Conservation (phyloP, 345 rosid genomes). For the Ceriops tagal region DNA sequence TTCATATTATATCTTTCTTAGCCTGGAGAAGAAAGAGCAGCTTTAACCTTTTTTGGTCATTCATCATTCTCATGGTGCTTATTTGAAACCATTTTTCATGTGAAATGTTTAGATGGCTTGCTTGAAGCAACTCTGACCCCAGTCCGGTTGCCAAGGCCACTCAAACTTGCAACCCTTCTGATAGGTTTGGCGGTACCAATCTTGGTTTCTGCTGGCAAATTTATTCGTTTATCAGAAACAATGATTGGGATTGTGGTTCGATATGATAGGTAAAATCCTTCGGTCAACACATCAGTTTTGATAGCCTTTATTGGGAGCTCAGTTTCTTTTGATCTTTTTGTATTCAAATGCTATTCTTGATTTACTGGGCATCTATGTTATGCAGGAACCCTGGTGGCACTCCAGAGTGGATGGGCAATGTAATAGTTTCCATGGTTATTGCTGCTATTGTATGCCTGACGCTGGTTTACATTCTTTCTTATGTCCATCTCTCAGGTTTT, state of each 20-base stretch:
- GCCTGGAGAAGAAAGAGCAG: constrained; percentile 10
- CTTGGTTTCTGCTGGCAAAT: constrained; percentile 62
- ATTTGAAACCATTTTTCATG: neutral
- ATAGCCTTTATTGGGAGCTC: neutral
- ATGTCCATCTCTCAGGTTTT: constrained; percentile 84
- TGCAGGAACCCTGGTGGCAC: constrained; percentile 78
- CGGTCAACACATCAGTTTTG: neutral
- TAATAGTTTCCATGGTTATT: constrained; percentile 46
- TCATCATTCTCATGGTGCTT: neutral
- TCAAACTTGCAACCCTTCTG: constrained; percentile 82
- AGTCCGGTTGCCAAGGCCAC: constrained; percentile 74
- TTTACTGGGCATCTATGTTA: neutral
- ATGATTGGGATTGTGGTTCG: constrained; percentile 63
- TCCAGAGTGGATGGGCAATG: constrained; percentile 87
- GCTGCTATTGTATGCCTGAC: constrained; percentile 67
- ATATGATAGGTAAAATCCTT: constrained; percentile 57
- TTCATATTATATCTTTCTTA: constrained; percentile 13
- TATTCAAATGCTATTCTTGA: constrained; percentile 1
- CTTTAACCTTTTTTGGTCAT: neutral
- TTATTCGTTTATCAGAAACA: constrained; percentile 51
- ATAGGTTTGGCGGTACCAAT: constrained; percentile 68
- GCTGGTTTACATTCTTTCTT: constrained; percentile 74
- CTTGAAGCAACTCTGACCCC: constrained; percentile 94
- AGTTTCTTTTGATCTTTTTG: neutral
- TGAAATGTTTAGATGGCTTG: constrained; percentile 64